Base-by-base conservation (phyloP, 345 rosid species). In the Eucalyptus erythrocorys region DNA sequence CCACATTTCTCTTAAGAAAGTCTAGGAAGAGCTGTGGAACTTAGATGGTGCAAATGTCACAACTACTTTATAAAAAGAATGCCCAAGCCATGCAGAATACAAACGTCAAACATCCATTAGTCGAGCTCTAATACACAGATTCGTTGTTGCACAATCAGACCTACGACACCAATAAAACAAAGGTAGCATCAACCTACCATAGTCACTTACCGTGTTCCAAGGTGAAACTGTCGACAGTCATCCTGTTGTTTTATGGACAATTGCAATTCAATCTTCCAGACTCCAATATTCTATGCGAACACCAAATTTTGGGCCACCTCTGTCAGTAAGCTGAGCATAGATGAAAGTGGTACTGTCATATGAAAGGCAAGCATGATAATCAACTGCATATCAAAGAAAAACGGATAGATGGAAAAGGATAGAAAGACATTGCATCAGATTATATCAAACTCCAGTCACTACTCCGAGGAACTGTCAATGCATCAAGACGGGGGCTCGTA, bases 301-400 rank as follows among this genome's bases (percentile, higher is more conserved):
- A 88, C 97, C 97, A 93, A 95, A 89, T 85, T 97, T 94, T 40
- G 99, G 99, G 88, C 99, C 99, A 89, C 99, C 99, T 90, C 92
- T 93, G 87, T 95, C 90, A 87, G 95, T 90, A 87, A 96, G 93
- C 99, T 97, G 90, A 90, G 71, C 59, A 57, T 32, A 89, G 48
- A 89, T 79, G 37, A 90, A 85, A 19, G 51, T 86, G 79, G 71
- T 61, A 51, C 87, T 68, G 80, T 68, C 80, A 68, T 16, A 68
- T 68, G 80, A 34, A 8, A 34, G 80, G 80, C 19, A 68, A 85
- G 88, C 48, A 85, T 48, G 85, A 27, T 81, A 85, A 85, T 86
- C 86, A 87, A 49, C 43, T 79, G 86, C 13, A 87, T 40, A 87
- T 37, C 45, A 84, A 55, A 81, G 53, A 14, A 68, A 32, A 51